These are phyloP conservation scores for Udeniomyces megalosporus DNA, from an alignment of 768 basidiomycete genomes.

Conservation along the genomic window DNA sequence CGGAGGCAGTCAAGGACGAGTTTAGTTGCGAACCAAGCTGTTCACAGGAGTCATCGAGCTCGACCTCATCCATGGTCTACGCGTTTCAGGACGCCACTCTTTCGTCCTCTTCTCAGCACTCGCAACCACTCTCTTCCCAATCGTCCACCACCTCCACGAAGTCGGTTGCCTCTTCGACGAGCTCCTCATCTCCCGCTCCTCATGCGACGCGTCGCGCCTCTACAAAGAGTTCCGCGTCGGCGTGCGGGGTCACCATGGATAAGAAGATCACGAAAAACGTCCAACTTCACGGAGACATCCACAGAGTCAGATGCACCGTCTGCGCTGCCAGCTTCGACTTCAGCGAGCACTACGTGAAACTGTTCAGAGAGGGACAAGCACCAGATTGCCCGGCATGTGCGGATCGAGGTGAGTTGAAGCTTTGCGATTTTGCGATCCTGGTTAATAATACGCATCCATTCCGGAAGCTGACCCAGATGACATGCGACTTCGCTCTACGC, in stretches of 20 bases:
- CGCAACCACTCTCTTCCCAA: neutral
- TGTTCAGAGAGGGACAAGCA: constrained; percentile 53
- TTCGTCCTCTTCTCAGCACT: neutral
- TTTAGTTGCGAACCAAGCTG: too few relatives aligned
- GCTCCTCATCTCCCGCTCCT: neutral
- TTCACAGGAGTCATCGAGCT: neutral
- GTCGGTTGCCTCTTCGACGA: neutral
- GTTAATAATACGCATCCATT: too few relatives aligned
- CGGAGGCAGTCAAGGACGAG: too few relatives aligned
- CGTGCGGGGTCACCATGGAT: constrained; percentile 49
- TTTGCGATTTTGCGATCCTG: neutral
- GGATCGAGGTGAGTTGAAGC: constrained; percentile 49
- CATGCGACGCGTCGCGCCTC: neutral
- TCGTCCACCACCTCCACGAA: constrained; percentile 3
- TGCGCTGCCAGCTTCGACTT: constrained; percentile 70
- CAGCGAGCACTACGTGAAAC: constrained; percentile 41
- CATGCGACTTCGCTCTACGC: too few relatives aligned
- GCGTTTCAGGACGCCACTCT: too few relatives aligned
- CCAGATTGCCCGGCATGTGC: constrained; percentile 79
- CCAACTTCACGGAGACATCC: constrained; percentile 87
- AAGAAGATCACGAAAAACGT: constrained; percentile 66
- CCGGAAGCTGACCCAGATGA: neutral
- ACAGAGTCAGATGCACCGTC: constrained; percentile 68
- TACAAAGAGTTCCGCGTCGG: constrained; percentile 26
- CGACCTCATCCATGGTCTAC: neutral